These are phyloP conservation scores for Verticillium isaacii DNA, from an alignment of 2,329 filamentous ascomycete species.

Conservation along the genomic window DNA sequence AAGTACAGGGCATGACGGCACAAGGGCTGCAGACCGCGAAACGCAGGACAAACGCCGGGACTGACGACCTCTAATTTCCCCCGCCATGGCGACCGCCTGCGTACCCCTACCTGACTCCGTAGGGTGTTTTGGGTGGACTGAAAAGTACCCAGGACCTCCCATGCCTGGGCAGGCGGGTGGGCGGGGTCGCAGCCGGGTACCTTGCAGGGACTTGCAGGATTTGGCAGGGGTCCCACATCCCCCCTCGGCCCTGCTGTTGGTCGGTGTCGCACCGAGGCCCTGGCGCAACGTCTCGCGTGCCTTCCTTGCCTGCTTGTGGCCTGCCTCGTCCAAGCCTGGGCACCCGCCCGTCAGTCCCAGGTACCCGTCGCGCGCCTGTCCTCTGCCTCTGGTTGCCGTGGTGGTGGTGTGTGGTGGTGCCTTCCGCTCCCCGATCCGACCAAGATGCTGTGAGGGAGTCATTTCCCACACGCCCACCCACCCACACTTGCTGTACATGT, in stretches of 20 bases:
- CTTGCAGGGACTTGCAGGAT: constrained; percentile 1
- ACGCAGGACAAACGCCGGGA: background rate
- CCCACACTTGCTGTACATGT: background rate
- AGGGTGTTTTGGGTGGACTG: background rate
- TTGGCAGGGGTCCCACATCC: background rate
- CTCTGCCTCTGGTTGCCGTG: background rate
- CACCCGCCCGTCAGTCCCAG: background rate
- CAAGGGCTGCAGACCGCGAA: background rate
- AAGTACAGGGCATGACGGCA: background rate
- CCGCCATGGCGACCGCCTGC: background rate
- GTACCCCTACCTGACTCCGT: background rate
- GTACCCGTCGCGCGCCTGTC: background rate
- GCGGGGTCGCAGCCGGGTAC: background rate
- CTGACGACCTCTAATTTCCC: background rate
- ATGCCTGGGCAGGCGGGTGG: background rate
- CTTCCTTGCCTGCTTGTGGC: background rate
- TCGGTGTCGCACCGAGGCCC: background rate
- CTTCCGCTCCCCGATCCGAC: background rate
- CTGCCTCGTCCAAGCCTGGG: background rate
- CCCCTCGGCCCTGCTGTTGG: background rate
- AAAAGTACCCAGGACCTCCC: background rate
- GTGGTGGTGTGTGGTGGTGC: background rate
- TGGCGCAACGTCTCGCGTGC: background rate
- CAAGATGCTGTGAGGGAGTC: background rate
- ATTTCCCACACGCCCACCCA: background rate